phyloP scores from a whole-genome alignment of 495 filamentous ascomycete species.

The Aspergillus incahuasiensis region DNA sequence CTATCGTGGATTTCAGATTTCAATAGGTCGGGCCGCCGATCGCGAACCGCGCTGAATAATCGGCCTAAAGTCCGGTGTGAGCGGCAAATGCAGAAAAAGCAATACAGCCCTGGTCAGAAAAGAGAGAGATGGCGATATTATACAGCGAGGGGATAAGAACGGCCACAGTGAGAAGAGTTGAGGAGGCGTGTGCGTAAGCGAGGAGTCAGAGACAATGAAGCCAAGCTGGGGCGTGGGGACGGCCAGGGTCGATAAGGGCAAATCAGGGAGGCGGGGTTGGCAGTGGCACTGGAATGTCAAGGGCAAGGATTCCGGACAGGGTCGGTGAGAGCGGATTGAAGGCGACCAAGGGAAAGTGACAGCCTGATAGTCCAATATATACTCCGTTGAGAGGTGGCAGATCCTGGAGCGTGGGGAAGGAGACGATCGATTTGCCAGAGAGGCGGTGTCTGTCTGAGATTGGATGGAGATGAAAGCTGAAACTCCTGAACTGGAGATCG shows the following conservation, averaged over 20 bases:
- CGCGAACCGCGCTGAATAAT: constrained; percentile 14
- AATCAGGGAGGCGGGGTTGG: constrained; percentile 3
- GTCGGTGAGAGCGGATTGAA: neutral
- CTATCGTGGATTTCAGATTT: constrained; percentile 19
- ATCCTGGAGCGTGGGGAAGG: constrained; percentile 11
- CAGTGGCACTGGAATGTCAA: constrained; percentile 6
- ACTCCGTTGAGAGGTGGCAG: constrained; percentile 5
- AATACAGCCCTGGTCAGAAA: neutral
- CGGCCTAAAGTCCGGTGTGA: constrained; percentile 15
- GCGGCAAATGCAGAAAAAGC: constrained; percentile 12
- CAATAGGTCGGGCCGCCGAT: constrained; percentile 15
- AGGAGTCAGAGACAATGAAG: constrained; percentile 14
- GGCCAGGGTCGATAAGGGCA: constrained; percentile 14
- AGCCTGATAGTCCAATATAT: neutral
- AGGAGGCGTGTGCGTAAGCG: constrained; percentile 23
- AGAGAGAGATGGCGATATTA: constrained; percentile 3
- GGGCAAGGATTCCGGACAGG: neutral
- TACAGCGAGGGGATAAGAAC: constrained; percentile 3
- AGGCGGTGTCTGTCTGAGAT: neutral
- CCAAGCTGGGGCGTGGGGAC: constrained; percentile 21
- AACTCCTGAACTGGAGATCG: constrained; percentile 6
- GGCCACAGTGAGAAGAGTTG: constrained; percentile 4
- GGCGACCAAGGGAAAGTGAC: neutral
- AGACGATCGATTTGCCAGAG: neutral
- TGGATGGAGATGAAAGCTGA: constrained; percentile 19